Base-by-base conservation (phyloP, 257 asterid species). In the Craterostigma plantagineum region DNA sequence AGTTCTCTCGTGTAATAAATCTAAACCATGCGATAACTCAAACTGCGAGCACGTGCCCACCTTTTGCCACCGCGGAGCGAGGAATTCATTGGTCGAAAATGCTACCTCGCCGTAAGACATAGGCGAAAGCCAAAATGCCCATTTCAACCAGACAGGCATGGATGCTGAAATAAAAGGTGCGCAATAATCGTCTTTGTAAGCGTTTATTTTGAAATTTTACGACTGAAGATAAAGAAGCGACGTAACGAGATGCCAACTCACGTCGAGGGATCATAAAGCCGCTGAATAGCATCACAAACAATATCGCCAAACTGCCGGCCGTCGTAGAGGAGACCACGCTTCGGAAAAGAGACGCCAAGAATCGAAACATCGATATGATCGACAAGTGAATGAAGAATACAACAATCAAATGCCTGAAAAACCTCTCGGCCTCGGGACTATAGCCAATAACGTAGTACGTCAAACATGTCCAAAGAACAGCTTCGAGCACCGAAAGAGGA, bases 101-200 rank as follows among this genome's bases (percentile, higher is more conserved):
- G 73, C 92, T 44, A 75, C 67, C 73, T 71, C 81, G 35, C 87
- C 92, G 50, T 79, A 79, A 11, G 92, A 62, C 50, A 69, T 8
- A 1, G 92, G 92, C 51, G 79, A 72, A 51, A 70, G 41, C 92
- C 92, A 79, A 59, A 75, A 72, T 35, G 62, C 80, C 87, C 92
- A 79, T 57, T 56, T 57, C 46, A 79, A 62, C 92, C 80, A 79
- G 58, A 9, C 46, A 18, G 87, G 92, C 77, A 75, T 72, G 39
- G 77, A 67, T 42, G 76, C 92, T 79, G 87, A 67, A 64, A 48
- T 15, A 55, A 43, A 27, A 5, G 11, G 14, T 35, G 36, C 3
- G 11, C 1, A 36, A 8, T 3, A 8, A 9, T 3, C 4, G 11
- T 23, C 2, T 23, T 36, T 34, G 37, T 34, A 7, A 34, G 30